phyloP scores from a whole-genome alignment of 768 basidiomycete genomes.

The Termitomyces sp. region DNA sequence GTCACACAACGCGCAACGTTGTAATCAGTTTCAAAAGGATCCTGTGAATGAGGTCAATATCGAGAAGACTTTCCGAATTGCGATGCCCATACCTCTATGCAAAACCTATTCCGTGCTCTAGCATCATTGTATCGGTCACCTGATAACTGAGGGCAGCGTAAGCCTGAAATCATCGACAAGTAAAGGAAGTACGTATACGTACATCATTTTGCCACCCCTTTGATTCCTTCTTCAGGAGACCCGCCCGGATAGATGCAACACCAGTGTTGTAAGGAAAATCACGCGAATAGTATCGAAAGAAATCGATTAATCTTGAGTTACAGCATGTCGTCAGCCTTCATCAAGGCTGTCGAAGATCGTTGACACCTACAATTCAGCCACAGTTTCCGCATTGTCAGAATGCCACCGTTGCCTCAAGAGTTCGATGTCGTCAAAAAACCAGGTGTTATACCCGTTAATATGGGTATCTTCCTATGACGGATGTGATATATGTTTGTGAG shows the following conservation, averaged over 20 bases:
- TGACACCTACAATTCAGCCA: constrained; percentile 82
- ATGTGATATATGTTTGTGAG: constrained; percentile 10
- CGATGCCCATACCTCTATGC: constrained; percentile 71
- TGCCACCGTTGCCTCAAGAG: constrained; percentile 88
- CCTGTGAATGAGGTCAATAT: constrained; percentile 41
- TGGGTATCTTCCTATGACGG: constrained; percentile 66
- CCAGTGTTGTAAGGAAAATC: constrained; percentile 90
- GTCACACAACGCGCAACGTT: constrained; percentile 97
- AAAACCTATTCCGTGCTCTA: constrained; percentile 89
- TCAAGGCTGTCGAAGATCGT: background rate
- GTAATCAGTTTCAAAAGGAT: constrained; percentile 95
- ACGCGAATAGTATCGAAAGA: constrained; percentile 94
- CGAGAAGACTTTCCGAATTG: background rate
- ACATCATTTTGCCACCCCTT: constrained; percentile 97
- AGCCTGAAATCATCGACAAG: constrained; percentile 1
- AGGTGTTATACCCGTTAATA: constrained; percentile 76
- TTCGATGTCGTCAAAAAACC: constrained; percentile 99
- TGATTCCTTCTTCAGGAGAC: constrained; percentile 80
- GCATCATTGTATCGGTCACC: constrained; percentile 56
- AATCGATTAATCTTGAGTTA: constrained; percentile 78
- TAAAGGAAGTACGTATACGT: constrained; percentile 38
- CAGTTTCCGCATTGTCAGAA: constrained; percentile 87
- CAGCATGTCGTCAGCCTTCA: background rate
- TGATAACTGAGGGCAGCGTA: constrained; percentile 32
- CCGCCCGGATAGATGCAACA: constrained; percentile 87